Base-by-base conservation (phyloP, 2,329 filamentous ascomycete genomes). In the Trichophyton simii region DNA sequence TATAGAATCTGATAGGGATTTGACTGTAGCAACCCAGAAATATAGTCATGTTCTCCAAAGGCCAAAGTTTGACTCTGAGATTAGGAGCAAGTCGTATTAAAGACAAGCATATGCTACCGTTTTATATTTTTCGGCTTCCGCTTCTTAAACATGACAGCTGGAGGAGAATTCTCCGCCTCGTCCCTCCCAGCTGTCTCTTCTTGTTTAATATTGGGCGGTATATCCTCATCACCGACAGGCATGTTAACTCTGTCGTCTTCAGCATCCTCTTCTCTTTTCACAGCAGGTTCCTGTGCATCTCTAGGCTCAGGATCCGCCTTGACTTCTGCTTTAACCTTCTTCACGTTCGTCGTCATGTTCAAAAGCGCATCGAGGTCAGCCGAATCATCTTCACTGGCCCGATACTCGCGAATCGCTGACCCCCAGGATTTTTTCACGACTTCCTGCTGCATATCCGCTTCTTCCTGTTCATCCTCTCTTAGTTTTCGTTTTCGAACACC, bases 91-190 rank as follows among this genome's bases (percentile, higher is more conserved):
- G 3, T 11, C 3, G 3, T 38, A 8, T 9, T 38, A 13, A 25
- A 20, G 9, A 25, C 11, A 22, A 52, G 2, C 8, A 58, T 9
- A 50, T 22, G 60, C 64, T 68, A 76, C 69, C 72, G 73, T 66
- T 72, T 75, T 66, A 72, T 71, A 58, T 70, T 67, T 67, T 78
- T 79, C 1, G 75, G 71, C 65, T 77, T 79, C 64, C 77, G 76
- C 65, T 78, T 79, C 66, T 79, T 79, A 71, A 79, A 79, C 22
- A 79, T 66, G 46, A 78, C 71, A 2, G 71, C 72, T 3, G 70
- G 61, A 3, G 63, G 64, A 20, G 63, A 60, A 18, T 36, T 71
- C 28, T n/a, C 52, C 18, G 52, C 5, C 28, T 15, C 42, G 20
- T 34, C 42, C 15, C 46, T 7, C 41, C 9, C 13, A 3, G 1